Evolutionary conservation across 306 rosid species (phyloP).

Genomic region (Citrullus amarus): DNA sequence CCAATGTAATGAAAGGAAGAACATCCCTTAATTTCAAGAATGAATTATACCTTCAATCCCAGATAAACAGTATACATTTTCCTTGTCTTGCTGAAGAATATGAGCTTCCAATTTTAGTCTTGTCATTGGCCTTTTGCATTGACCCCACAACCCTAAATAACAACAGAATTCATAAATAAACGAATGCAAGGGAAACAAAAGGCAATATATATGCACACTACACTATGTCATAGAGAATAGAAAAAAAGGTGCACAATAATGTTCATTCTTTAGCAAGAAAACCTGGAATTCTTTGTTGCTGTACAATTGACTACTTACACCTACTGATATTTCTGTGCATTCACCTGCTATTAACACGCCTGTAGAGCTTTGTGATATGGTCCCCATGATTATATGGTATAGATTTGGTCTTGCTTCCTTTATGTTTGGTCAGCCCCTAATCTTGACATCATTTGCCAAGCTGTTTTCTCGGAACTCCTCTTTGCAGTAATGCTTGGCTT

Average conservation of each 20-base stretch:
- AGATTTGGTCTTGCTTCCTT: neutral
- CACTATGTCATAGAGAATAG: neutral
- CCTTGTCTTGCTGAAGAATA: neutral
- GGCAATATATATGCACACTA: neutral
- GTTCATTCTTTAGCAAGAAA: neutral
- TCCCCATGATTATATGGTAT: neutral
- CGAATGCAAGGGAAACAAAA: neutral
- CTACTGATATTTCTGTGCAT: neutral
- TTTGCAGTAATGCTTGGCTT: conserved; percentile 4
- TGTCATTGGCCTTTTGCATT: neutral
- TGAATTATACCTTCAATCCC: neutral
- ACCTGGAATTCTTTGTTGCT: neutral
- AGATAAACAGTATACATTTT: neutral
- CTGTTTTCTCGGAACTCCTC: conserved; percentile 9
- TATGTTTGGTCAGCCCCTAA: neutral
- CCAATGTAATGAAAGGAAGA: neutral
- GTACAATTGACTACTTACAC: neutral
- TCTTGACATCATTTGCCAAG: neutral
- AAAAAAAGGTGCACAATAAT: neutral
- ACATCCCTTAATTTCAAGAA: neutral
- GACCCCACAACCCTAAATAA: neutral
- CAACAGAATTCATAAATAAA: neutral
- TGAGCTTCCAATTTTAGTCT: neutral
- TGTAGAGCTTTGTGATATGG: neutral
- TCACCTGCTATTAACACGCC: neutral